phyloP scores from a whole-genome alignment of 768 basidiomycete genomes.

The Infundibulicybe gibba region DNA sequence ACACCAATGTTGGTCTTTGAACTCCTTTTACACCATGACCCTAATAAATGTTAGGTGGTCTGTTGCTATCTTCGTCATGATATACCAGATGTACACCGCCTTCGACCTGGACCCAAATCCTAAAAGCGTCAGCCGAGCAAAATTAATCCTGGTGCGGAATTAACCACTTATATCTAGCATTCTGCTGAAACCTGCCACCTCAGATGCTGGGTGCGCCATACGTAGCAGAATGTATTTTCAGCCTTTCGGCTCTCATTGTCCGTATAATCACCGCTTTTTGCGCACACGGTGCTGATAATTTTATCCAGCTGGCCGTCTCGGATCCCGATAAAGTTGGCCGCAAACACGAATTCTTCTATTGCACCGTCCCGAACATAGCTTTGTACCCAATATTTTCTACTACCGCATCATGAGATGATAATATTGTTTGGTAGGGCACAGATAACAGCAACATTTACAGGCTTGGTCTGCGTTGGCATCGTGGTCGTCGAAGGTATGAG shows the following conservation, averaged over 20 bases:
- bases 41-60: slow-evolving; percentile 25
- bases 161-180: neutral
- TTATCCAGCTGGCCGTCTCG: too few relatives aligned
- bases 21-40: neutral
- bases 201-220: slow-evolving; percentile 35
- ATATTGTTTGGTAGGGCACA: slow-evolving; percentile 1
- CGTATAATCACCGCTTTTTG: too few relatives aligned
- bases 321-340: too few relatives aligned
- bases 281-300: too few relatives aligned
- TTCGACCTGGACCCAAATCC: slow-evolving; percentile 10
- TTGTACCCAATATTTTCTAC: too few relatives aligned
- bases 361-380: too few relatives aligned
- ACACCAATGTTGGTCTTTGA: slow-evolving; percentile 29
- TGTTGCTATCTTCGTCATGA: slow-evolving; percentile 29
- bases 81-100: slow-evolving; percentile 25
- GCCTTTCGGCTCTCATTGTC: slow-evolving; percentile 22
- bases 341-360: too few relatives aligned
- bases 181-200: neutral
- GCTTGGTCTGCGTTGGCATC: slow-evolving; percentile 22
- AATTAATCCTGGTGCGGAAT: slow-evolving; percentile 18
- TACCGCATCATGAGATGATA: slow-evolving; percentile 9
- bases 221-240: slow-evolving; percentile 23
- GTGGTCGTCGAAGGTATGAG: slow-evolving; percentile 21
- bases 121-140: slow-evolving; percentile 9
- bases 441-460: slow-evolving; percentile 12